A percentile compares a stretch with the other conserved stretches of the same genome.
phyloP scores from a whole-genome alignment of 371 early-diverging fungal genomes.

The Saksenaea oblongispora region DNA sequence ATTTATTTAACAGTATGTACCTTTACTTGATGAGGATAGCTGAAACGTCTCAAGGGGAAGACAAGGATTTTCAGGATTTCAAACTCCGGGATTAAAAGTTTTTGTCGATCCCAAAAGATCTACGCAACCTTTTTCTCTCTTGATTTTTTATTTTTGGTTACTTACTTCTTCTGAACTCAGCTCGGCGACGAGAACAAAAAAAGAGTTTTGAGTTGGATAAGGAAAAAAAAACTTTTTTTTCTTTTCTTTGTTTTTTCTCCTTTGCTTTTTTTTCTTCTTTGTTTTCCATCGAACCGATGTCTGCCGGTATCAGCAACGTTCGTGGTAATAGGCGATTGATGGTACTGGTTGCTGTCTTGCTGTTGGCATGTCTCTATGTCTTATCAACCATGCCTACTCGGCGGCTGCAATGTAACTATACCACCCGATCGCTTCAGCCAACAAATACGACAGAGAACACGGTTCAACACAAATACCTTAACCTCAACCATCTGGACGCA shows the following conservation, averaged over 20 bases:
- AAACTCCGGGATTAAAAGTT: not conserved
- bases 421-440: not conserved
- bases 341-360: slow-evolving; percentile 5
- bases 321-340: slow-evolving; percentile 17
- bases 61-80: not conserved
- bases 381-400: slow-evolving; percentile 9
- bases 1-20: not conserved
- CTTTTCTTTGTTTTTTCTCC: slow-evolving; percentile 10
- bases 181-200: slow-evolving; percentile 6
- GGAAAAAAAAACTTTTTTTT: slow-evolving; percentile 2
- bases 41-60: not conserved
- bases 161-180: not conserved
- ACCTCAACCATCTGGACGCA: slow-evolving; percentile 23
- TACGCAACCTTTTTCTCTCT: not conserved
- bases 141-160: not conserved
- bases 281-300: not conserved
- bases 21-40: not conserved
- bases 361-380: slow-evolving; percentile 3
- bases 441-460: not conserved
- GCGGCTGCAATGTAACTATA: slow-evolving; percentile 9
- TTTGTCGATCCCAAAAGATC: not conserved
- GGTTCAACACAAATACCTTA: slow-evolving; percentile 10
- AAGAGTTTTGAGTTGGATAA: not conserved
- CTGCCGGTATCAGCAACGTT: slow-evolving; percentile 7
- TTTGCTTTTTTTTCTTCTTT: slow-evolving; percentile 3